phyloP scores from a whole-genome alignment of 2,329 filamentous ascomycete genomes.

The Exophiala mesophila region DNA sequence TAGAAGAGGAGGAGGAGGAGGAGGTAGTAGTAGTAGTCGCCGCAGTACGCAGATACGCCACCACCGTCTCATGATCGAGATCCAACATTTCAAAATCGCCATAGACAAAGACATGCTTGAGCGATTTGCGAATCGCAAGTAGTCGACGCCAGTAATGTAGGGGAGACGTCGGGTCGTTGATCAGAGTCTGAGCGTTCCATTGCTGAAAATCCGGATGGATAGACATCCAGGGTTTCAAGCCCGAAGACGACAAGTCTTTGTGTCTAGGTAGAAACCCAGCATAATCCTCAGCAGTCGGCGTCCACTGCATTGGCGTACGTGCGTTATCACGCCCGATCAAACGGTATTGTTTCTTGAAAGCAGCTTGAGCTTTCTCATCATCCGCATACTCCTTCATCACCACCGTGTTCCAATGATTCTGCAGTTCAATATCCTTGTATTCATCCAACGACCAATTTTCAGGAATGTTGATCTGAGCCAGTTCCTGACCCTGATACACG shows the following conservation, averaged over 20 bases:
- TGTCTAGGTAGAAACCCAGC: background rate
- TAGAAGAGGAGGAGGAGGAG: background rate
- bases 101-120: slow-evolving; percentile 50
- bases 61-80: background rate
- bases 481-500: slow-evolving; percentile 58
- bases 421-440: slow-evolving; percentile 39
- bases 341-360: slow-evolving; percentile 9
- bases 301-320: slow-evolving; percentile 66
- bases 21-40: background rate
- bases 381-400: slow-evolving; percentile 2
- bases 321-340: slow-evolving; percentile 49
- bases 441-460: slow-evolving; percentile 45
- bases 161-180: slow-evolving; percentile 42
- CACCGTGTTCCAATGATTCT: slow-evolving; percentile 43
- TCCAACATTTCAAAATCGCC: background rate
- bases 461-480: slow-evolving; percentile 56
- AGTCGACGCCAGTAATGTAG: slow-evolving; percentile 58
- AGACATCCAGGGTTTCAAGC: slow-evolving; percentile 53
- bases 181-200: slow-evolving; percentile 56
- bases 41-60: background rate
- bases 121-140: slow-evolving; percentile 51
- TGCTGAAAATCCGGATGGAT: slow-evolving; percentile 50
- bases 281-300: background rate
- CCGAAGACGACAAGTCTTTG: background rate
- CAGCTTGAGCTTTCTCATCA: slow-evolving; percentile 9